Conservation (phyloP, 352 stramenopile genomes). For the Pilasporangium apinafurcum region DNA sequence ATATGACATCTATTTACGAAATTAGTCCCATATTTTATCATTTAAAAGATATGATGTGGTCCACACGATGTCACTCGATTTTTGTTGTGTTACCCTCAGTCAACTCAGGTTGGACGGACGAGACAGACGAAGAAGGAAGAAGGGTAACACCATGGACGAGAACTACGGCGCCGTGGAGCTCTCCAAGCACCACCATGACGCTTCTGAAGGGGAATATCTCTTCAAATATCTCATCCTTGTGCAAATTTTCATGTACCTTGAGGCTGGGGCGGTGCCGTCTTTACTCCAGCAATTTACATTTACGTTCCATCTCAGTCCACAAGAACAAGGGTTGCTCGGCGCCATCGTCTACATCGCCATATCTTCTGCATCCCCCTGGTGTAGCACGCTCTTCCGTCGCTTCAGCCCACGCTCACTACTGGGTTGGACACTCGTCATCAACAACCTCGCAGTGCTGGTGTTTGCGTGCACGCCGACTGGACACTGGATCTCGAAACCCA, state of each 20-base stretch:
- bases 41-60: too few relatives aligned
- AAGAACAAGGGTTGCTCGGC: constrained; percentile 77
- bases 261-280: constrained; percentile 78
- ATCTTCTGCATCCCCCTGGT: constrained; percentile 71
- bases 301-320: constrained; percentile 64
- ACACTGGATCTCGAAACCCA: constrained; percentile 58
- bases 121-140: too few relatives aligned
- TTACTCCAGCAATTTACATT: constrained; percentile 79
- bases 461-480: constrained; percentile 63
- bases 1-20: too few relatives aligned
- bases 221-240: constrained; percentile 85
- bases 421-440: constrained; percentile 60
- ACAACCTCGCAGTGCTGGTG: constrained; percentile 69
- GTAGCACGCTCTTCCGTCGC: constrained; percentile 74
- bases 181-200: constrained; percentile 9
- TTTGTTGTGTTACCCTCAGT: too few relatives aligned
- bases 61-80: too few relatives aligned
- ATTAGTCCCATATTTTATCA: too few relatives aligned
- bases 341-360: constrained; percentile 83
- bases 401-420: constrained; percentile 65
- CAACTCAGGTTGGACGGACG: too few relatives aligned
- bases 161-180: constrained; percentile 9
- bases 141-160: too few relatives aligned
- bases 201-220: constrained; percentile 41
- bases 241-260: constrained; percentile 85